These are phyloP conservation scores for Saccharomycopsis lassenensis DNA, from an alignment of 805 yeast species.

Conservation along the genomic window DNA sequence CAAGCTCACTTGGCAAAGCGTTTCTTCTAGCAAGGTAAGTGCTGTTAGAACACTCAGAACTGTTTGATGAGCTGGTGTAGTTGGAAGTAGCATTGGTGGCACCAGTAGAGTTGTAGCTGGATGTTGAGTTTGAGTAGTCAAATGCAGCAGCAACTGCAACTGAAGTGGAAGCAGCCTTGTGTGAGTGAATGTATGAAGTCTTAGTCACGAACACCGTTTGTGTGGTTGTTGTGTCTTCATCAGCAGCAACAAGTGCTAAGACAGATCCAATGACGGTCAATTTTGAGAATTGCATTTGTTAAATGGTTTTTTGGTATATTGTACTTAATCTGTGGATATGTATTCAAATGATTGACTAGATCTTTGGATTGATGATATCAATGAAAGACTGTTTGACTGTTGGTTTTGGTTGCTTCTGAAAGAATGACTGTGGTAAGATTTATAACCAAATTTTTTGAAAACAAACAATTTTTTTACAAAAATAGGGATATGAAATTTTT, in stretches of 20 bases:
- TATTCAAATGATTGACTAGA: slow-evolving; percentile 1
- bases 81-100: slow-evolving; percentile 1
- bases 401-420: slow-evolving; percentile 1
- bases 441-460: neutral
- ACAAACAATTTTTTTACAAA: too few species aligned
- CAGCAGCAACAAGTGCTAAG: slow-evolving; percentile 1
- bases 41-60: slow-evolving; percentile 1
- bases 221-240: slow-evolving; percentile 10
- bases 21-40: slow-evolving; percentile 7
- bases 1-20: slow-evolving; percentile 9
- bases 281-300: slow-evolving; percentile 14
- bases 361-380: neutral
- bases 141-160: slow-evolving; percentile 3
- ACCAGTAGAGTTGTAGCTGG: neutral
- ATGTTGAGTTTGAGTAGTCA: slow-evolving; percentile 11
- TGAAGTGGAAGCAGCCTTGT: slow-evolving; percentile 9
- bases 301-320: slow-evolving; percentile 1
- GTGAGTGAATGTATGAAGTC: slow-evolving; percentile 11
- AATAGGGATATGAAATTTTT: too few species aligned
- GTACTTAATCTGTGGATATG: neutral
- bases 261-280: slow-evolving; percentile 1
- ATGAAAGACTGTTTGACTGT: slow-evolving; percentile 1
- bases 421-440: slow-evolving; percentile 14
- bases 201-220: slow-evolving; percentile 10
- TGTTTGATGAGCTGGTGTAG: slow-evolving; percentile 1